Base-by-base conservation (phyloP, 768 basidiomycete genomes). In the Pholiota microspora region DNA sequence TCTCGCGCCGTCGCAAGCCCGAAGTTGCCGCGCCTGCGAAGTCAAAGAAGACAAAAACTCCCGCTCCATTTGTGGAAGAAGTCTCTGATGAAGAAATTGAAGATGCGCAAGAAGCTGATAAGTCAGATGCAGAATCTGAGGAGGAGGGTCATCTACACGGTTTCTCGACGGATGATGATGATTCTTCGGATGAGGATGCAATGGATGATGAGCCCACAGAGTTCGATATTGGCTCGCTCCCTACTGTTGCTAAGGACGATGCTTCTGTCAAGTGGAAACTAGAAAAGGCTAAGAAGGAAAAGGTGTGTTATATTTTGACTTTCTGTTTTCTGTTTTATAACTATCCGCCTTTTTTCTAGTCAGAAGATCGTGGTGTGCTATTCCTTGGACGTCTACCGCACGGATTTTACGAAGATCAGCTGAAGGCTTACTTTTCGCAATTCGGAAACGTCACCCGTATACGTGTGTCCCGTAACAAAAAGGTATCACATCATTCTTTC, bases 381-480 rank as follows among this genome's bases (percentile, higher is more conserved):
- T 94, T 84, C 75, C 78, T 99, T 51, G 88, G 94, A 13, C 86
- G 94, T 55, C 80, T 99, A 51, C 97, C 97, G 1, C 94, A 98
- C 62, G 97, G 97, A 18, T 98, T 99, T 73, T 96, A 93, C 71
- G 97, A 99, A 71, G 92, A 92, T 51, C 88, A 98, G 70, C 84
- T 98, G 70, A 84, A 83, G 59, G 85, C 83, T 2, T 98, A 98
- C 73, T 97, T 99, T 67, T 81, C 88, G 24, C 97, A 99, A 67
- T 99, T 98, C 60, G 97, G 97, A 4, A 81, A 85, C 38, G 85
- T 99, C 23, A 88, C 91, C 15, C 86, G 96, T 45, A 67, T 98
- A 24, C 84, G 97, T 6, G 72, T 99, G 13, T 96, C 95, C 3
- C 84, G 97, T 56, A 99, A 95, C 69, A 94, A 94, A 77, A 92